Conservation (phyloP, 2,329 filamentous ascomycete genomes). For the Nothopassalora personata region DNA sequence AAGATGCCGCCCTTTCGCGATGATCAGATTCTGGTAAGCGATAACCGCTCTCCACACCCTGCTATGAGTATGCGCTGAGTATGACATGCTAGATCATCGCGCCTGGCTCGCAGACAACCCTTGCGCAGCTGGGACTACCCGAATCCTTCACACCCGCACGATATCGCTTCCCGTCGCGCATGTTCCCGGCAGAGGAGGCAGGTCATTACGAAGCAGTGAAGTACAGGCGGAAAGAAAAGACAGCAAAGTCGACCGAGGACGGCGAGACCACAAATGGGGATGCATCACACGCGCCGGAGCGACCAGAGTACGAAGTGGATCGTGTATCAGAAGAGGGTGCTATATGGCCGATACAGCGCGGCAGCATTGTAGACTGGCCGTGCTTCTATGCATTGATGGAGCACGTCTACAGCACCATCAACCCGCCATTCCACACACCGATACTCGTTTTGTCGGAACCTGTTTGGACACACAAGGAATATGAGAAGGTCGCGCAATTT, state of each 20-base stretch:
- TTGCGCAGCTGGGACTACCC: slow-evolving; percentile 83
- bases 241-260: slow-evolving; percentile 3
- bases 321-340: slow-evolving; percentile 82
- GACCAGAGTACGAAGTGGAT: slow-evolving; percentile 74
- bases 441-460: slow-evolving; percentile 87
- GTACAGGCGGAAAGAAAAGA: slow-evolving; percentile 52
- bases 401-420: slow-evolving; percentile 83
- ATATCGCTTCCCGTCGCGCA: slow-evolving; percentile 81
- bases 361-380: slow-evolving; percentile 81
- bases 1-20: slow-evolving; percentile 33
- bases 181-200: slow-evolving; percentile 75
- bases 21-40: slow-evolving; percentile 32
- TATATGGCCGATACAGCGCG: slow-evolving; percentile 76
- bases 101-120: slow-evolving; percentile 80
- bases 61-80: neutral
- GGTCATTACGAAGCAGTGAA: slow-evolving; percentile 78
- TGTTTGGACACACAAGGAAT: slow-evolving; percentile 82
- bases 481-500: slow-evolving; percentile 84
- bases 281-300: slow-evolving; percentile 50
- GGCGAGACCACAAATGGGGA: slow-evolving; percentile 25
- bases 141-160: slow-evolving; percentile 90
- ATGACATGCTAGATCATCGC: slow-evolving; percentile 55
- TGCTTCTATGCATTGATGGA: slow-evolving; percentile 91
- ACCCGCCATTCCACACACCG: slow-evolving; percentile 88
- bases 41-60: neutral